phyloP scores from a whole-genome alignment of 148 eudicot genomes.

The Simmondsia chinensis region DNA sequence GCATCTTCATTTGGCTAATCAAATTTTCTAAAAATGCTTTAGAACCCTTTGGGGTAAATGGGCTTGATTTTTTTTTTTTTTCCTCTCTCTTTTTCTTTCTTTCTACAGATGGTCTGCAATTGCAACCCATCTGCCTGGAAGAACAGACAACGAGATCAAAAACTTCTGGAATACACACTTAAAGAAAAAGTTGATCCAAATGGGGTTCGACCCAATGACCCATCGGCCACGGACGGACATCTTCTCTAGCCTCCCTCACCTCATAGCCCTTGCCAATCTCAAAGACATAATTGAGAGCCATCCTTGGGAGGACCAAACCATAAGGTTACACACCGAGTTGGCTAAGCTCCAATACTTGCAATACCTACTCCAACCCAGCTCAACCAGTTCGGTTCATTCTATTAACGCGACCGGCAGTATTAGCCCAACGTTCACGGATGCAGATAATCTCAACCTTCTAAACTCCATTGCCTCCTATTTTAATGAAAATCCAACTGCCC shows the following conservation, averaged over 20 bases:
- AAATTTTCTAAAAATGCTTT: background rate
- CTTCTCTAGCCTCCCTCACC: slow-evolving; percentile 81
- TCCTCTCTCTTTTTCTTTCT: background rate
- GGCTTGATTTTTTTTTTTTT: too few species aligned
- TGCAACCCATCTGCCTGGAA: slow-evolving; percentile 79
- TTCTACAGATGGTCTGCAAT: slow-evolving; percentile 84
- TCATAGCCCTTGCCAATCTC: slow-evolving; percentile 86
- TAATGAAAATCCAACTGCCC: slow-evolving; percentile 13
- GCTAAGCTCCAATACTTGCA: slow-evolving; percentile 73
- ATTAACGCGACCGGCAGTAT: slow-evolving; percentile 13
- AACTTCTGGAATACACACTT: slow-evolving; percentile 97
- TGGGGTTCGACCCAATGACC: slow-evolving; percentile 97
- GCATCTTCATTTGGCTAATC: background rate
- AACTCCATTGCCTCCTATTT: slow-evolving; percentile 30
- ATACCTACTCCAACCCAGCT: slow-evolving; percentile 46
- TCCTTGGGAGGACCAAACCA: slow-evolving; percentile 78
- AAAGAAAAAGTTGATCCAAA: slow-evolving; percentile 88
- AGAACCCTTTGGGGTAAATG: background rate
- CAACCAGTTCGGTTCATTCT: slow-evolving; percentile 13
- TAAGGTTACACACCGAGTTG: slow-evolving; percentile 62
- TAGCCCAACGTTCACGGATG: slow-evolving; percentile 21
- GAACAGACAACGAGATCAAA: slow-evolving; percentile 93
- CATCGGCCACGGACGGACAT: slow-evolving; percentile 89
- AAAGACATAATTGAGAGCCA: slow-evolving; percentile 60
- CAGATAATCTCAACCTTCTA: slow-evolving; percentile 47